Base-by-base conservation (phyloP, 495 filamentous ascomycete species). In the Hyaloscypha hepaticicola region DNA sequence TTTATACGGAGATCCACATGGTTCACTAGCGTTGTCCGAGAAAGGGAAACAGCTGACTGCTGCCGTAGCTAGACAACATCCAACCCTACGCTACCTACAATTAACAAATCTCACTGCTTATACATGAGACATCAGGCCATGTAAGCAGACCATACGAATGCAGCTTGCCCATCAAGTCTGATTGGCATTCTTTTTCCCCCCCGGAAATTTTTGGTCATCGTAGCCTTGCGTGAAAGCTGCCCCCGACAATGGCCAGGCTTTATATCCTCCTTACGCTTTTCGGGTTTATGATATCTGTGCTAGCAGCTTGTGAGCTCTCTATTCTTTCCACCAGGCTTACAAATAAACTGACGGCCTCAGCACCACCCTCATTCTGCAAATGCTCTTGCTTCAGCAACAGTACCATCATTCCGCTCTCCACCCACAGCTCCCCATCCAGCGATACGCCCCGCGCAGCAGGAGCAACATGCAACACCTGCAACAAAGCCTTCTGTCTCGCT, bases 331-430 rank as follows among this genome's bases (percentile, higher is more conserved):
- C 24, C 28, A 14, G 6, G 45, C 34, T 0, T 50, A 28, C 22
- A 0, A 61, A 16, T 14, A 41, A 64, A 38, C 56, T 69, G 59
- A 69, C 33, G 11, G 31, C 19, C 27, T 11, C 33, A 73, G 71
- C 71, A 19, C 61, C 91, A 21, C 90, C 90, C 25, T 90, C 91
- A 34, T 98, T 97, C 79, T 99, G 95, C 87, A 99, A 97, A 88
- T 99, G 95, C 77, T 96, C 90, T 62, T 98, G 95, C 79, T 89
- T 90, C 80, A 84, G 85, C 60, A 96, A 97, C 78, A 91, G 86
- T 80, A 96, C 90, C 62, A 92, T 98, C 66, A 96, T 99, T 72
- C 77, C 84, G 16, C 85, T 93, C 57, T 77, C 70, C 60, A 70
- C 64, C 59, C 72, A 62, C 64, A 69, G 67, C 64, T 68, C 61